phyloP scores from a whole-genome alignment of 306 rosid genomes.

The Sicyos baderoa region DNA sequence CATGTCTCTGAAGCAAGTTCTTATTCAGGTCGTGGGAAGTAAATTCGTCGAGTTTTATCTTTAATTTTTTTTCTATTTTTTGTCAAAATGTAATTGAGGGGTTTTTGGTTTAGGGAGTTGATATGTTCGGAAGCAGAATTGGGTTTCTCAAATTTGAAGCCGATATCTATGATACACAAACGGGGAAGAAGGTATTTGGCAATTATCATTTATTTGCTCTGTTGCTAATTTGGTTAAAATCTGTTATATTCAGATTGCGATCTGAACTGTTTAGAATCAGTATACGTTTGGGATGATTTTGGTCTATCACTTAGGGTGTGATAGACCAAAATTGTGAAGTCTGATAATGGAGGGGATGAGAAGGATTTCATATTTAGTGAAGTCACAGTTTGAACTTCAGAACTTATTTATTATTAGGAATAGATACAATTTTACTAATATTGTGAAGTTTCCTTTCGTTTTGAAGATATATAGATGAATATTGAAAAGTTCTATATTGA shows the following conservation, averaged over 20 bases:
- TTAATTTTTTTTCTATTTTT: background rate
- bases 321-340: too few species aligned
- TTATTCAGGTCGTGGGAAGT: constrained; percentile 57
- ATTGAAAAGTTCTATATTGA: too few species aligned
- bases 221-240: background rate
- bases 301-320: background rate
- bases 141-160: constrained; percentile 91
- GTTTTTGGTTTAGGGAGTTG: constrained; percentile 53
- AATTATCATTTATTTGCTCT: constrained; percentile 8
- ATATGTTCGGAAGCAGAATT: constrained; percentile 74
- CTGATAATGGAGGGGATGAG: too few species aligned
- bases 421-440: too few species aligned
- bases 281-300: background rate
- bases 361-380: too few species aligned
- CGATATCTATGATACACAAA: constrained; percentile 62
- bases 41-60: background rate
- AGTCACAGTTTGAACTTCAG: too few species aligned
- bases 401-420: too few species aligned
- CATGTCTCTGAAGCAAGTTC: constrained; percentile 50
- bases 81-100: background rate
- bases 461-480: too few species aligned
- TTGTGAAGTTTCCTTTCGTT: too few species aligned
- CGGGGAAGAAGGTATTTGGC: constrained; percentile 56
- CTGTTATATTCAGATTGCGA: background rate
- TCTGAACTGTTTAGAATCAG: background rate